These are phyloP conservation scores for Paxillus involutus DNA, from an alignment of 768 basidiomycete species.

Conservation along the genomic window DNA sequence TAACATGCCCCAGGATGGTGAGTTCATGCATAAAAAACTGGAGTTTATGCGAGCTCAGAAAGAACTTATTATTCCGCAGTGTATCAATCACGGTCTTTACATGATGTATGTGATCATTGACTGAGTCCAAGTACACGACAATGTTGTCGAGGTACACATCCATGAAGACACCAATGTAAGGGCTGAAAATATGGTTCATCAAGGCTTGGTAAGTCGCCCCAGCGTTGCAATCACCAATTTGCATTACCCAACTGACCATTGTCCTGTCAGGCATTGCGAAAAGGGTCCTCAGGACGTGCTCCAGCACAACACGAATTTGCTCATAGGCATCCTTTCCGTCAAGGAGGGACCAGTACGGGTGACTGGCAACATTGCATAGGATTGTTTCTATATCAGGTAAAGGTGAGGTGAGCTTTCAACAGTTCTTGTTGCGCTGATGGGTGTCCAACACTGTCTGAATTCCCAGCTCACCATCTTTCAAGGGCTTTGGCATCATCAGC, in stretches of 20 bases:
- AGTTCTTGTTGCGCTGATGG: slow-evolving; percentile 32
- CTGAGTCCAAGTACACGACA: slow-evolving; percentile 31
- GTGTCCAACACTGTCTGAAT: slow-evolving; percentile 27
- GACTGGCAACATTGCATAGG: slow-evolving; percentile 15
- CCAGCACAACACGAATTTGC: slow-evolving; percentile 25
- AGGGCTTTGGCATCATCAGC: slow-evolving; percentile 31
- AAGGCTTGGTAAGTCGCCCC: slow-evolving; percentile 42
- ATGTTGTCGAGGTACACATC: slow-evolving; percentile 38
- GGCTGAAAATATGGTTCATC: slow-evolving; percentile 41
- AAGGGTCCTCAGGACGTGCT: slow-evolving; percentile 24
- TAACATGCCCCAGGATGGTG: slow-evolving; percentile 36
- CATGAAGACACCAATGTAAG: slow-evolving; percentile 31
- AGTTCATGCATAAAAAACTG: slow-evolving; percentile 31
- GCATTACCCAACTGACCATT: slow-evolving; percentile 42
- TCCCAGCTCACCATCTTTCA: slow-evolving; percentile 11
- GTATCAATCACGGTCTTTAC: slow-evolving; percentile 35
- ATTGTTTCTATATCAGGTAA: slow-evolving; percentile 31
- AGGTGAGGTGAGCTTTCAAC: slow-evolving; percentile 22
- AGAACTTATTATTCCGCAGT: slow-evolving; percentile 34
- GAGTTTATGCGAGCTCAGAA: slow-evolving; percentile 36
- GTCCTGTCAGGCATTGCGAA: slow-evolving; percentile 42
- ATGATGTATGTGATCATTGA: slow-evolving; percentile 31
- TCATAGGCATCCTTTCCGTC: slow-evolving; percentile 35
- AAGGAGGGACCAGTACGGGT: slow-evolving; percentile 20
- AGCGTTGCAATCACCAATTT: slow-evolving; percentile 32